Conservation (phyloP, 2,329 filamentous ascomycete genomes). For the Aspergillus chevalieri region DNA sequence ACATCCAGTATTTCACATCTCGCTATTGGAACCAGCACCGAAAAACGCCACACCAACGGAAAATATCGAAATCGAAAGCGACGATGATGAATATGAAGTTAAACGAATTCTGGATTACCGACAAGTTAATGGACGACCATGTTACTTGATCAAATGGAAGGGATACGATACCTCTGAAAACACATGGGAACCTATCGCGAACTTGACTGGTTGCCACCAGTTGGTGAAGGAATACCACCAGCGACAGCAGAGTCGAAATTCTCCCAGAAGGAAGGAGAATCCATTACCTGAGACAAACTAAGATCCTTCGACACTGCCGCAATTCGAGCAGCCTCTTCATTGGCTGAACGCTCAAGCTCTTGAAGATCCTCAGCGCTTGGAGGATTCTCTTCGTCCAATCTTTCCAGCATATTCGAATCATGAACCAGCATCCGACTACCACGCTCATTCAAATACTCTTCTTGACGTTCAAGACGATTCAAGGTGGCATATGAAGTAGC, state of each 20-base stretch:
- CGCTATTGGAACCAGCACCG: background rate
- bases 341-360: too few species aligned
- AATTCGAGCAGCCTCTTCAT: background rate
- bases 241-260: background rate
- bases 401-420: too few species aligned
- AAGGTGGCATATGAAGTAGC: too few species aligned
- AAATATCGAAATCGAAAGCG: background rate
- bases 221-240: background rate
- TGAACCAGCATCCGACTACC: too few species aligned
- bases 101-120: background rate
- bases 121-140: background rate
- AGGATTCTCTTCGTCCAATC: too few species aligned
- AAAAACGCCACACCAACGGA: background rate
- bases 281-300: background rate
- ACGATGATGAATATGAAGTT: background rate
- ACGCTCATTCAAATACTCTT: too few species aligned
- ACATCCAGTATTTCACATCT: slow-evolving; percentile 2
- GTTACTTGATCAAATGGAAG: background rate
- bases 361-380: too few species aligned
- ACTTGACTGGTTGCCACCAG: slow-evolving; percentile 3
- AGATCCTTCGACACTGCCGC: too few species aligned
- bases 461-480: too few species aligned
- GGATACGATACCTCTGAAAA: too few species aligned
- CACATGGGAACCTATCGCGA: slow-evolving; percentile 5
- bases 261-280: background rate